A percentile compares a stretch with the other conserved stretches of the same genome.
phyloP scores from a whole-genome alignment of 495 filamentous ascomycete species.

The Penicillium macrosclerotiorum region DNA sequence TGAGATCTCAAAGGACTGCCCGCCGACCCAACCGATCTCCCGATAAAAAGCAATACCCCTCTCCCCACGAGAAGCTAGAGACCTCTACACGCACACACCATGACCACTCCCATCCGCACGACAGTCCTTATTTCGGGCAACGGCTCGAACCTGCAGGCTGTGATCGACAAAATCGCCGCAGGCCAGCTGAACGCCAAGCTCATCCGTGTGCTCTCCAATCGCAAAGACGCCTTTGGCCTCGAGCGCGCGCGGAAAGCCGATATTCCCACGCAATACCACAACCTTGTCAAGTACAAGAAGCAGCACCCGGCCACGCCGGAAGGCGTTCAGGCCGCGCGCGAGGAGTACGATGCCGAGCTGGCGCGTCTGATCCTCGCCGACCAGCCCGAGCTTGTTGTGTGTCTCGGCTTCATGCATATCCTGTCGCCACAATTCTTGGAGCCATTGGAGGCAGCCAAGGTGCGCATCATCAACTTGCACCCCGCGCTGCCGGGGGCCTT shows the following conservation, averaged over 20 bases:
- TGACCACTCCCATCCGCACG: constrained; percentile 41
- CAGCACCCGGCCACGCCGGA: constrained; percentile 42
- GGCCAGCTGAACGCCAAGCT: constrained; percentile 61
- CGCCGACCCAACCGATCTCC: neutral
- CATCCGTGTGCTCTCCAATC: constrained; percentile 78
- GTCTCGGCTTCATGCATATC: constrained; percentile 55
- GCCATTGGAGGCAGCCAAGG: constrained; percentile 56
- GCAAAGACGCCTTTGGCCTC: constrained; percentile 75
- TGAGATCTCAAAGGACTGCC: neutral
- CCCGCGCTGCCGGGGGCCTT: constrained; percentile 75
- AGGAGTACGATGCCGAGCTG: constrained; percentile 77
- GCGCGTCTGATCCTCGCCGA: constrained; percentile 67
- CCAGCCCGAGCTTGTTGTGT: constrained; percentile 68
- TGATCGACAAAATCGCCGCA: constrained; percentile 69
- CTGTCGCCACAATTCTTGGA: constrained; percentile 61
- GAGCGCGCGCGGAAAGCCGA: constrained; percentile 64
- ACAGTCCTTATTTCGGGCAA: constrained; percentile 74
- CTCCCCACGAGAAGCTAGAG: neutral
- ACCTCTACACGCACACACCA: constrained; percentile 10
- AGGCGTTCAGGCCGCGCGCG: constrained; percentile 52
- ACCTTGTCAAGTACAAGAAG: constrained; percentile 69
- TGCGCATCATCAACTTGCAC: constrained; percentile 84
- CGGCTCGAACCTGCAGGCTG: constrained; percentile 86
- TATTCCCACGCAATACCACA: constrained; percentile 85
- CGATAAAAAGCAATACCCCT: neutral